Percentiles rank a stretch among this genome's conserved stretches.
phyloP scores from a whole-genome alignment of 805 yeast genomes.

The Candida ponderosae region DNA sequence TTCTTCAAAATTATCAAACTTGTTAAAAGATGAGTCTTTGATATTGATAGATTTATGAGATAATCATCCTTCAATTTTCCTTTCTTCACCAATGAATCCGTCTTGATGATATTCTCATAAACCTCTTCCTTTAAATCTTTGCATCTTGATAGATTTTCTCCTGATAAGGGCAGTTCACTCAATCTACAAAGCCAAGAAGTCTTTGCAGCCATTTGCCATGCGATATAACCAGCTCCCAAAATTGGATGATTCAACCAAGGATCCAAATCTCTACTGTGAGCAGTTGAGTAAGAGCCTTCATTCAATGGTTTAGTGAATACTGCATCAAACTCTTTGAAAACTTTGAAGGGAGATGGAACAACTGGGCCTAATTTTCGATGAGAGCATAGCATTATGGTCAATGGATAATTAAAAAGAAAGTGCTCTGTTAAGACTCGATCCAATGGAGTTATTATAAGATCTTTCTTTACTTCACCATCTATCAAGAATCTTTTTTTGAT shows the following conservation, averaged over 20 bases:
- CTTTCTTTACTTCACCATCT: neutral
- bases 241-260: conserved; percentile 18
- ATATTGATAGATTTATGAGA: conserved; percentile 7
- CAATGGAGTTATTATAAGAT: conserved; percentile 3
- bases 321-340: conserved; percentile 15
- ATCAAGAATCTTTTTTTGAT: conserved; percentile 14
- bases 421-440: conserved; percentile 17
- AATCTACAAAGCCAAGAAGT: conserved; percentile 16
- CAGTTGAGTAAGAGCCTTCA: neutral
- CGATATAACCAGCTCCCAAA: conserved; percentile 11
- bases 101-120: neutral
- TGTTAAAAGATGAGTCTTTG: conserved; percentile 10
- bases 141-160: conserved; percentile 3
- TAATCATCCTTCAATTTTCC: neutral
- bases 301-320: conserved; percentile 6
- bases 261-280: conserved; percentile 1
- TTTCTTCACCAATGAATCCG: neutral
- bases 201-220: conserved; percentile 15
- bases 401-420: conserved; percentile 16
- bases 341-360: conserved; percentile 18
- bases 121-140: conserved; percentile 5
- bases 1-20: conserved; percentile 11
- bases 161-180: conserved; percentile 7
- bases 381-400: conserved; percentile 17
- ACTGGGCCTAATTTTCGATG: conserved; percentile 12